Base-by-base conservation (phyloP, 257 asterid genomes). In the Nicotiana knightiana region DNA sequence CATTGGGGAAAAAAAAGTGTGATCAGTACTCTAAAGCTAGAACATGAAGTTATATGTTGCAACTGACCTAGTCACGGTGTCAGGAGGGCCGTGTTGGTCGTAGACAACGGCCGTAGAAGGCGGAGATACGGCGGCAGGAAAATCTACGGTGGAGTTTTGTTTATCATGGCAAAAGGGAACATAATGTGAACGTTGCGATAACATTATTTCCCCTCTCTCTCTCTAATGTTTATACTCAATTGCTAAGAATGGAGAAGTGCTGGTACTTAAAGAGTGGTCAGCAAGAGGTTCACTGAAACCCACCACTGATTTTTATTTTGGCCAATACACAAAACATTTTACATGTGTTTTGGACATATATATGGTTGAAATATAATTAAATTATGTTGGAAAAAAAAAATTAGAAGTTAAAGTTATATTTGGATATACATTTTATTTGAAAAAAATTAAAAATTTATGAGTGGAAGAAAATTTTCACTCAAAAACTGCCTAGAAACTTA, bases 41-140 rank as follows among this genome's bases (percentile, higher is more conserved):
- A 51, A 12, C 24, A 21, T 16, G 55, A 48, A 81, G 13, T 33
- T 32, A 3, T 43, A 43, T 43, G 51, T 43, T 9, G 67, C 11
- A n/a, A 62, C 62, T 32, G 6, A 84, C 87, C 84, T 85, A 10
- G 85, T 82, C 77, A 96, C 96, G 85, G 90, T 59, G 67, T 91
- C 97, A 3, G 99, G 99, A 73, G 95, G 88, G 51, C 99, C 99
- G 57, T 91, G 95, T 83, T 91, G 89, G 16, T 92, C 91, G 89
- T 96, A 96, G 66, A 96, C 93, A 24, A 96, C 88, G 54, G 98
- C 97, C 71, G 85, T 93, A 76, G 99, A 96, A 13, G 97, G 94
- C 61, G 99, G 99, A 82, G 98, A 94, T 85, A 77, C 35, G 85
- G 90, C 33, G 57, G 93, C 43, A 79, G 97, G 88, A 83, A 91